Base-by-base conservation (phyloP, 106 monocot genomes). In the Agapanthus africanus region DNA sequence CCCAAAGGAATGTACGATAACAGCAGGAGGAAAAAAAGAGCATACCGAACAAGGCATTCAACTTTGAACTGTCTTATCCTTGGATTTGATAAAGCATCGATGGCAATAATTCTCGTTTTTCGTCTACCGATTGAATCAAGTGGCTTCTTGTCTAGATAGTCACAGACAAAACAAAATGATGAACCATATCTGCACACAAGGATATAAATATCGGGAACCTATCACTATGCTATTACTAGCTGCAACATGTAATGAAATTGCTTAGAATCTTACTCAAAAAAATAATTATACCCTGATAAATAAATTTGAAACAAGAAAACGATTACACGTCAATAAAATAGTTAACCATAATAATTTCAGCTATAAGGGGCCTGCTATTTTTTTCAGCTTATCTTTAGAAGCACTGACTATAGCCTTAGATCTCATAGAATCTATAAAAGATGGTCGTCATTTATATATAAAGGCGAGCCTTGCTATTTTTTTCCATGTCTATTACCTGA, bases 41-140 rank as follows among this genome's bases (percentile, higher is more conserved):
- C 65, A 68, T 86, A 97, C 95, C 95, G 80, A 26, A 93, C 21
- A 74, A 99, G 81, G 56, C 61, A 79, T 72, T 72, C 62, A 51
- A 79, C 57, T 80, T 73, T 75, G 74, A 82, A 99, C 37, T 99
- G 92, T 59, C 74, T 72, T 67, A 80, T 81, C 72, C 82, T 74
- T 44, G 92, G 89, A 70, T 40, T 35, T 37, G 41, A 67, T 65
- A 99, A 81, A 67, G 97, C 97, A 85, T 99, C 92, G 37, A 99
- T 85, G n/a, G 92, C 97, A 50, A 90, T 67, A 31, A 99, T 90
- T 66, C 74, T 84, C 37, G 84, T 90, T 71, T 78, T 80, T 16
- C 89, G 66, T 68, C 92, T 80, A 52, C 81, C 71, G 31, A 81
- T 42, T 40, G 66, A 54, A 85, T 99, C 97, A 73, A 78, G n/a